These are phyloP conservation scores for Saururus chinensis DNA, from an alignment of 164 flowering plant species.

Conservation along the genomic window DNA sequence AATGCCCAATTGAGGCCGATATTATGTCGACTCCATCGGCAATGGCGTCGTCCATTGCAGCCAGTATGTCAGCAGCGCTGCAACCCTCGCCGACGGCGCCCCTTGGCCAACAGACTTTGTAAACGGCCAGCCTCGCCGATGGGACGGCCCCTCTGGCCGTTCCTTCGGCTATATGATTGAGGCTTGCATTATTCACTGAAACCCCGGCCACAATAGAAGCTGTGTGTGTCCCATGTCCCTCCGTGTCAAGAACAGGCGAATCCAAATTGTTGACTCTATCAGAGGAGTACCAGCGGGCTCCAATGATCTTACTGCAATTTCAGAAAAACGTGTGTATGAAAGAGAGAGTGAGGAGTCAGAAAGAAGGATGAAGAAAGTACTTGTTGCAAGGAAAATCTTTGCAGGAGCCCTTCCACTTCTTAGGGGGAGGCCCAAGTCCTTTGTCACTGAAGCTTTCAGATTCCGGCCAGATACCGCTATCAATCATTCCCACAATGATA, in stretches of 20 bases:
- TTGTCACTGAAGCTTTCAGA: slow-evolving; percentile 7
- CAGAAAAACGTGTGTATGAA: background rate
- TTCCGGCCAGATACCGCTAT: slow-evolving; percentile 51
- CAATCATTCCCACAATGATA: slow-evolving; percentile 22
- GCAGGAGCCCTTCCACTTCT: slow-evolving; percentile 6
- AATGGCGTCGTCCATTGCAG: slow-evolving; percentile 7
- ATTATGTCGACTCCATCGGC: slow-evolving; percentile 5
- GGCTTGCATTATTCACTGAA: slow-evolving; percentile 28
- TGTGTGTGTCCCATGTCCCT: slow-evolving; percentile 81
- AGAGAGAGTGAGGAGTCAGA: too few relatives aligned
- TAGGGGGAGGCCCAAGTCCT: slow-evolving; percentile 7
- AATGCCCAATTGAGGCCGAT: background rate
- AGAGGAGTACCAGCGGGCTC: slow-evolving; percentile 25
- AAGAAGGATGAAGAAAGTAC: background rate
- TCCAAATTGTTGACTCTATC: slow-evolving; percentile 6
- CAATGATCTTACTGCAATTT: slow-evolving; percentile 26
- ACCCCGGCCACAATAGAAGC: slow-evolving; percentile 54
- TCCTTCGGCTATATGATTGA: slow-evolving; percentile 46
- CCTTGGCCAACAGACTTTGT: slow-evolving; percentile 49
- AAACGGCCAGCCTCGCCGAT: slow-evolving; percentile 49
- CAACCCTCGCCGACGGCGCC: slow-evolving; percentile 3
- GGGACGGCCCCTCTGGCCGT: slow-evolving; percentile 67
- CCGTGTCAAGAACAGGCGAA: slow-evolving; percentile 18
- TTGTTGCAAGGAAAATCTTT: slow-evolving; percentile 4
- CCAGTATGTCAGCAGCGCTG: slow-evolving; percentile 1